These are phyloP conservation scores for Lineolata rhizophorae DNA, from an alignment of 495 filamentous ascomycete species.

Conservation along the genomic window DNA sequence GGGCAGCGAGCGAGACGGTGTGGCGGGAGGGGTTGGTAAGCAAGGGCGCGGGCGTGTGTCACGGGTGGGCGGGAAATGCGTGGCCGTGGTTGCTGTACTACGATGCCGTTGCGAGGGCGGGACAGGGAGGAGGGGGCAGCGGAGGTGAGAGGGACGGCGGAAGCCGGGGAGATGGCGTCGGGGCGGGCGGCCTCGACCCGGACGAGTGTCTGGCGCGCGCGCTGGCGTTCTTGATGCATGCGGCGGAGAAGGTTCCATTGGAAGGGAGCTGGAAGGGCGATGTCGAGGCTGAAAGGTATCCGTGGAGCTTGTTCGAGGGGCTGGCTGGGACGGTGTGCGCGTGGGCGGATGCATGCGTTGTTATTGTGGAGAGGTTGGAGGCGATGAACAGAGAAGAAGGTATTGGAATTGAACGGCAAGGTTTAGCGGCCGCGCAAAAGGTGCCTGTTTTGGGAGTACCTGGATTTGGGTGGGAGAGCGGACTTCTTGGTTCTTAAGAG, in stretches of 20 bases:
- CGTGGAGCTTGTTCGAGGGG: constrained; percentile 24
- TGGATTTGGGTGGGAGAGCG: too few species aligned
- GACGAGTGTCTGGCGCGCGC: background rate
- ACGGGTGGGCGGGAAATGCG: constrained; percentile 25
- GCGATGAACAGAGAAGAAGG: too few species aligned
- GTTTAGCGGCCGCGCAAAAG: too few species aligned
- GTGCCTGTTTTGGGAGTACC: too few species aligned
- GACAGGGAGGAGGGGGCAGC: background rate
- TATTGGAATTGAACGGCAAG: too few species aligned
- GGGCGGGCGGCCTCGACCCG: too few species aligned
- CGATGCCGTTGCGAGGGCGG: too few species aligned
- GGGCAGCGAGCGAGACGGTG: constrained; percentile 10
- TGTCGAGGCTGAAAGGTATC: constrained; percentile 14
- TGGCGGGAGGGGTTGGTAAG: constrained; percentile 27
- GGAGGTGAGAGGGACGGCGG: background rate
- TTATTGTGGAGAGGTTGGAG: constrained; percentile 11
- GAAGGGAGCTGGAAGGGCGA: background rate
- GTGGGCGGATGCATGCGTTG: constrained; percentile 24
- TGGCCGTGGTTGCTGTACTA: constrained; percentile 16
- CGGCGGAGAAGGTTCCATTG: background rate
- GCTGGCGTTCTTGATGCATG: background rate
- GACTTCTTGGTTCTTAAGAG: too few species aligned
- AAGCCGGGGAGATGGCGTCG: too few species aligned
- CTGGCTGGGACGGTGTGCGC: constrained; percentile 25
- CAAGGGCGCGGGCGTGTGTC: constrained; percentile 27